Percentiles rank a stretch among this genome's conserved stretches.
Evolutionary conservation across 805 yeast species (phyloP).

Genomic region (Saccharomycopsis sp.): DNA sequence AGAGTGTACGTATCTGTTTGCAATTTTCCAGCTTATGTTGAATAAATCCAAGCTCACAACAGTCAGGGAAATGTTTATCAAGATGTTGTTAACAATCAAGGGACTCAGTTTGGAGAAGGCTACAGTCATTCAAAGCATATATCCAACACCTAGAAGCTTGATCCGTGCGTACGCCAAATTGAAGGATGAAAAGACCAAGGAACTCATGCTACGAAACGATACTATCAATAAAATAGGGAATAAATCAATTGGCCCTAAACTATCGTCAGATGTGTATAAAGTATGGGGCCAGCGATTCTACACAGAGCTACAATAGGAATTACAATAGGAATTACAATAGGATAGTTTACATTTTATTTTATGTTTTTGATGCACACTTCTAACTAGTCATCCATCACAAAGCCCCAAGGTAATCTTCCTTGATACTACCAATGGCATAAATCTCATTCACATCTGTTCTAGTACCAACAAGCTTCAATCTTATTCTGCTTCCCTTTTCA

Average conservation of each 20-base stretch:
- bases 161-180: conserved; percentile 37
- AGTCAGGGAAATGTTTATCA: conserved; percentile 65
- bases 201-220: conserved; percentile 3
- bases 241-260: conserved; percentile 17
- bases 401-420: conserved; percentile 96
- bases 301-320: too few species aligned
- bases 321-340: too few species aligned
- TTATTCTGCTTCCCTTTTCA: conserved; percentile 87
- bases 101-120: conserved; percentile 90
- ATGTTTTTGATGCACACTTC: not conserved
- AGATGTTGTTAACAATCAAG: conserved; percentile 68
- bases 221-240: conserved; percentile 15
- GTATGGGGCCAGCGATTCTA: conserved; percentile 14
- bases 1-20: conserved; percentile 42
- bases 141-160: conserved; percentile 63
- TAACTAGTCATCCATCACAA: conserved; percentile 27
- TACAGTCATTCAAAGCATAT: conserved; percentile 59
- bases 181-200: conserved; percentile 9
- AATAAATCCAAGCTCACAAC: conserved; percentile 67
- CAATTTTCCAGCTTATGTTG: conserved; percentile 58
- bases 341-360: conserved; percentile 1
- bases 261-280: conserved; percentile 16
- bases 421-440: conserved; percentile 95
- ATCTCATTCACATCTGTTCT: conserved; percentile 96
- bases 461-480: conserved; percentile 95